These are phyloP conservation scores for Ceratobasidium sp. DNA, from an alignment of 1,284 basidiomycete genomes.

Conservation along the genomic window DNA sequence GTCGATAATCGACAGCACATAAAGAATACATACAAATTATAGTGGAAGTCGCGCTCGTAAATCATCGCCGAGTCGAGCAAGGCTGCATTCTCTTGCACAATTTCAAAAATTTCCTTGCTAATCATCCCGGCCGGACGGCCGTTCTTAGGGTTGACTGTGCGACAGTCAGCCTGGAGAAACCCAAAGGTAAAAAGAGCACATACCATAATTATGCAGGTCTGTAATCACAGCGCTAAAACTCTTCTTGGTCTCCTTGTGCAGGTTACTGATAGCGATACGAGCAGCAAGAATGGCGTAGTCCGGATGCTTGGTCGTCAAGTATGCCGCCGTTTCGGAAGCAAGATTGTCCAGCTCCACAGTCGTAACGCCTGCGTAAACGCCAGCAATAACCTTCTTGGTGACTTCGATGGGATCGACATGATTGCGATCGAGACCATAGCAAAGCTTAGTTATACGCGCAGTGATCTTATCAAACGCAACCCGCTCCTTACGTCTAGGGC, in stretches of 20 bases:
- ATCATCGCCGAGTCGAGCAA: constrained; percentile 94
- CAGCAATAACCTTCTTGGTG: constrained; percentile 90
- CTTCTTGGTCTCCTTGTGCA: constrained; percentile 99
- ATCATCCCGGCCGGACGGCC: constrained; percentile 90
- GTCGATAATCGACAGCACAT: not conserved
- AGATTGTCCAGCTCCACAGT: constrained; percentile 99
- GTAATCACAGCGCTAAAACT: constrained; percentile 92
- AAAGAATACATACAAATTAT: constrained; percentile 77
- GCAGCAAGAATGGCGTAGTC: constrained; percentile 99
- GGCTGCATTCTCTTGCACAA: constrained; percentile 86
- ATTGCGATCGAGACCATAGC: constrained; percentile 94
- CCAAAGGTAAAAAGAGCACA: constrained; percentile 50
- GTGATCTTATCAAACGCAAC: constrained; percentile 95
- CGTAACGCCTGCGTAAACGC: constrained; percentile 95
- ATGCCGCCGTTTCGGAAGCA: constrained; percentile 96
- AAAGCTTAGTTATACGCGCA: constrained; percentile 92
- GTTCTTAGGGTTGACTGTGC: constrained; percentile 94
- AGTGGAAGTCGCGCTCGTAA: constrained; percentile 98
- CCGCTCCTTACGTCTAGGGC: constrained; percentile 78
- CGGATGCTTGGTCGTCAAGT: constrained; percentile 95
- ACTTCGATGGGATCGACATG: constrained; percentile 91
- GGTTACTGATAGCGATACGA: constrained; percentile 97
- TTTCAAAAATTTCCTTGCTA: constrained; percentile 85
- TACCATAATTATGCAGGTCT: constrained; percentile 91
- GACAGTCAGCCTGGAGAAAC: constrained; percentile 1